phyloP scores from a whole-genome alignment of 1,139 yeast species.

The Geotrichum klebahnii region DNA sequence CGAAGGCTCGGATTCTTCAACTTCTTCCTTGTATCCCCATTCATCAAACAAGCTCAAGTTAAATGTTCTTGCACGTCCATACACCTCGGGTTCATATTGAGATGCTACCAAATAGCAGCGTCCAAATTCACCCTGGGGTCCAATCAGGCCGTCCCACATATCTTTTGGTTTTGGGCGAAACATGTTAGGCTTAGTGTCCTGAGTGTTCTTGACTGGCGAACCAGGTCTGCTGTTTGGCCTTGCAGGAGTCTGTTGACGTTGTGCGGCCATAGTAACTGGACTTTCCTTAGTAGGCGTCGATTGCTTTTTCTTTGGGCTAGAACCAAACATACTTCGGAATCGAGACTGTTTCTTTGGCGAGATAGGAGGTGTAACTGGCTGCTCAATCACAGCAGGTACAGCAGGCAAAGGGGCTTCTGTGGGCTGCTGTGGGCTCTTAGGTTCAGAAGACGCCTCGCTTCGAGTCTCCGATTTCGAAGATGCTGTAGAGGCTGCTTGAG shows the following conservation, averaged over 20 bases:
- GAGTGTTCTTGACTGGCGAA: not conserved
- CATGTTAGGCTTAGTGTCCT: not conserved
- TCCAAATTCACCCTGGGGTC: constrained; percentile 85
- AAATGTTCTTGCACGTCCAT: constrained; percentile 52
- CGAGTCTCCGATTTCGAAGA: not conserved
- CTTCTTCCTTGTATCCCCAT: constrained; percentile 49
- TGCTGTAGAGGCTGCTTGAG: too few relatives aligned
- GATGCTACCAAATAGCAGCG: constrained; percentile 67
- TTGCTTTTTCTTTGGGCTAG: constrained; percentile 27
- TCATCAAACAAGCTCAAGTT: constrained; percentile 70
- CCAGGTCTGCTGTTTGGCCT: not conserved
- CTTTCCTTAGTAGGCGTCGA: too few relatives aligned
- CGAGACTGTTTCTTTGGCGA: constrained; percentile 22
- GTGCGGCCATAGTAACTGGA: constrained; percentile 9
- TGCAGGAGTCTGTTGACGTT: too few relatives aligned
- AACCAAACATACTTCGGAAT: constrained; percentile 17
- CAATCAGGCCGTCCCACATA: constrained; percentile 48
- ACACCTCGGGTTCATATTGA: constrained; percentile 56
- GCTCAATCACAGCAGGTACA: too few relatives aligned
- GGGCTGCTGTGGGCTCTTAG: constrained; percentile 3
- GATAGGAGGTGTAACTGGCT: constrained; percentile 5
- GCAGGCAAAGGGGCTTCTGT: too few relatives aligned
- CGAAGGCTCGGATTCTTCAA: constrained; percentile 1
- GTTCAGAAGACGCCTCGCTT: too few relatives aligned
- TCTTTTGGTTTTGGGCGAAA: constrained; percentile 24